These are phyloP conservation scores for Emergomyces pasteurianus DNA, from an alignment of 2,329 filamentous ascomycete species.

Conservation along the genomic window DNA sequence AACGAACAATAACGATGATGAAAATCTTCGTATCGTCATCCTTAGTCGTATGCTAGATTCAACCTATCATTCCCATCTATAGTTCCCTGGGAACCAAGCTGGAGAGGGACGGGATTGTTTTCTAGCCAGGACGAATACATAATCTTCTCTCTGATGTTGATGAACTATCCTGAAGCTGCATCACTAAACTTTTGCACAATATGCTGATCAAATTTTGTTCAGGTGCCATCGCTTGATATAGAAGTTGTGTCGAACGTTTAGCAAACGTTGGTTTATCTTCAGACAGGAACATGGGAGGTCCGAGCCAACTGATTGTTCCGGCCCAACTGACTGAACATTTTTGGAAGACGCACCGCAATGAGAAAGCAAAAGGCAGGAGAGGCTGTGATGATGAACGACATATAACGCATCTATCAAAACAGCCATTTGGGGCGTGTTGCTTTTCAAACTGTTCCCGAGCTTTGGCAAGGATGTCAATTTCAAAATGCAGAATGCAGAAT, in stretches of 20 bases:
- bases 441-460: background rate
- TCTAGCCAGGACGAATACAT: conserved; percentile 8
- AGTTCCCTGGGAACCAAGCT: background rate
- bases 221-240: background rate
- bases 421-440: background rate
- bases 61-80: background rate
- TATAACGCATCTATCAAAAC: background rate
- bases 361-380: background rate
- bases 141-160: conserved; percentile 12
- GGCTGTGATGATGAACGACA: background rate
- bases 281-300: background rate
- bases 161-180: background rate
- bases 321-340: background rate
- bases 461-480: background rate
- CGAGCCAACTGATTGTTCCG: background rate
- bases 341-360: background rate
- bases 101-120: background rate
- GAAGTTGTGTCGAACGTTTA: background rate
- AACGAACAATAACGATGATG: conserved; percentile 50
- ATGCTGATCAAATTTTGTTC: background rate
- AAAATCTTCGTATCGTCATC: conserved; percentile 86
- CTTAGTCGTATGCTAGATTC: conserved; percentile 65
- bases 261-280: background rate
- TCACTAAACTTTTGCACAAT: background rate
- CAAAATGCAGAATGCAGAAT: background rate